Base-by-base conservation (phyloP, 345 rosid species). In the Pugionium cornutum region DNA sequence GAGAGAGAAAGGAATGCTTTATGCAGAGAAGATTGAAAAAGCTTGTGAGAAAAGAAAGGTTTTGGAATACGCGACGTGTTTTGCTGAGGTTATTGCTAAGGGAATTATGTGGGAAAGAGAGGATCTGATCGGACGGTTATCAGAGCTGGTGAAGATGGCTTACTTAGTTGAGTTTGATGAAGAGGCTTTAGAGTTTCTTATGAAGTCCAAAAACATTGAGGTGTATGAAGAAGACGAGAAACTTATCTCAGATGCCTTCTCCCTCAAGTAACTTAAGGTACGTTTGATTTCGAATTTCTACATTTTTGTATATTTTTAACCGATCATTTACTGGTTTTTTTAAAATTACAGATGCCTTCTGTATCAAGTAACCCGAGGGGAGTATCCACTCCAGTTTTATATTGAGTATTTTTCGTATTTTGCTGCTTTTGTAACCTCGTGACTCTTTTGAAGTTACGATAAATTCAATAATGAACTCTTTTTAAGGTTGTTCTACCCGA, bases 121-220 rank as follows among this genome's bases (percentile, higher is more conserved):
- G 65, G 85, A 82, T 69, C 75, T 64, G 4, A 68, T 80, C 35
- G 58, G 33, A 48, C 69, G 78, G 59, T 71, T 85, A 0, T 45
- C 87, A 1, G 86, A 80, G 78, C 77, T 86, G 32, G 76, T 89
- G 50, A 84, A 77, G 77, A 53, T 82, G 81, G 91, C 79, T 33
- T 81, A 72, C 70, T 36, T 84, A 57, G 34, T 86, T 44, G 82
- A 79, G 26, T 83, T 84, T 42, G 67, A 79, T 45, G 83, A 76
- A 56, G 80, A 66, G 10, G 88, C 86, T 3, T 53, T 86, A 41
- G 65, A 62, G 48, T 86, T 75, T 68, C 64, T 86, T 10, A 70
- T 82, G 86, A 80, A 80, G 66, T 78, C 83, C 11, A 77, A 81
- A 60, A 86, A 84, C 62, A 67, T 84, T 75, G 83, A 76, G 53